A percentile compares a stretch with the other conserved stretches of the same genome.
phyloP scores from a whole-genome alignment of 495 filamentous ascomycete species.

The Sporormia fimetaria region DNA sequence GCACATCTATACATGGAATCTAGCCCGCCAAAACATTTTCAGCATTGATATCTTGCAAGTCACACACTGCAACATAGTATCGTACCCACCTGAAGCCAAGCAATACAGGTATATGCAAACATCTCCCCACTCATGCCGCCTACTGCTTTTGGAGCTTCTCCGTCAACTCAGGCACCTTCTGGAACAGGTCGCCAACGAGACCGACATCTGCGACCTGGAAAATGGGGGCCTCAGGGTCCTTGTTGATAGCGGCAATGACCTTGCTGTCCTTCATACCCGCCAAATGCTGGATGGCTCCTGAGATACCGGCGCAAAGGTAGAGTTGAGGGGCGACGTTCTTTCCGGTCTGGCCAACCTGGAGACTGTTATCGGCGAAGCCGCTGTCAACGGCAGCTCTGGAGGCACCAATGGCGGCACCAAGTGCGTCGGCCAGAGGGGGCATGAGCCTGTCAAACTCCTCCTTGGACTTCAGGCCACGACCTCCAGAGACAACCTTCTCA shows the following conservation, averaged over 20 bases:
- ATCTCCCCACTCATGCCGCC: background rate
- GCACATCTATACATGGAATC: too few relatives aligned
- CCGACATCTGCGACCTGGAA: slow-evolving; percentile 97
- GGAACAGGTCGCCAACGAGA: slow-evolving; percentile 87
- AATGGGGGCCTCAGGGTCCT: slow-evolving; percentile 91
- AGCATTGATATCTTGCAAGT: background rate
- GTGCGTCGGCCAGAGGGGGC: slow-evolving; percentile 75
- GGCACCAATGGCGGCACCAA: slow-evolving; percentile 89
- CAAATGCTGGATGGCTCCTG: slow-evolving; percentile 93
- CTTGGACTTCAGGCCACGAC: slow-evolving; percentile 90
- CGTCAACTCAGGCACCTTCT: slow-evolving; percentile 89
- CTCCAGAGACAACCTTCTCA: slow-evolving; percentile 79
- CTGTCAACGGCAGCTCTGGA: slow-evolving; percentile 92
- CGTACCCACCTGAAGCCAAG: background rate
- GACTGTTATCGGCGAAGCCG: slow-evolving; percentile 97
- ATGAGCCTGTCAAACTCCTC: slow-evolving; percentile 92
- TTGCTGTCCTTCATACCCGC: slow-evolving; percentile 99
- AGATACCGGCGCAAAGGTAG: slow-evolving; percentile 92
- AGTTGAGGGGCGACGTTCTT: slow-evolving; percentile 96
- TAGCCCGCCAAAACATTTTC: background rate
- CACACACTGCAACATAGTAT: too few relatives aligned
- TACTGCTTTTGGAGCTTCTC: slow-evolving; percentile 64
- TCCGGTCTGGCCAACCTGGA: slow-evolving; percentile 96
- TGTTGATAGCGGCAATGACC: slow-evolving; percentile 98
- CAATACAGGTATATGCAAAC: slow-evolving; percentile 18